Evolutionary conservation across 208 protist genomes (phyloP).

Genomic region (Acanthamoeba royreba): DNA sequence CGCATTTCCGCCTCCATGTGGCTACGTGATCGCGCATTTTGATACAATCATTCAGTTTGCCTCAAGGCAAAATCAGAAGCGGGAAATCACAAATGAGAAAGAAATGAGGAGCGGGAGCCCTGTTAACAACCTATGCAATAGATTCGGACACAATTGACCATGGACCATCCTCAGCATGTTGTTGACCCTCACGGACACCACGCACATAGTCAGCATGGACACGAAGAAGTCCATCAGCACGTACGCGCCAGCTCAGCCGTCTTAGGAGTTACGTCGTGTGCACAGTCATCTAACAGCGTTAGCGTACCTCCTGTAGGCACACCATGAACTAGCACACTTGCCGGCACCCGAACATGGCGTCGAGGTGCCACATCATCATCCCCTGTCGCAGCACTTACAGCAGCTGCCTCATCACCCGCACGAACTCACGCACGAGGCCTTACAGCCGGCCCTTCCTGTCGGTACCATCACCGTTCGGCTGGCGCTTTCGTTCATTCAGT

Average conservation of each 20-base stretch:
- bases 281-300: background rate
- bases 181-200: no score
- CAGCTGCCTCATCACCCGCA: background rate
- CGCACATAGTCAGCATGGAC: background rate
- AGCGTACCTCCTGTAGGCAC: background rate
- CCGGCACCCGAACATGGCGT: background rate
- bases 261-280: background rate
- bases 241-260: background rate
- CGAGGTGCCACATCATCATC: background rate
- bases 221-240: background rate
- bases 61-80: no score
- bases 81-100: background rate
- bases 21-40: no score
- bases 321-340: background rate
- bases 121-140: background rate
- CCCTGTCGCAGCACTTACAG: background rate
- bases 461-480: background rate
- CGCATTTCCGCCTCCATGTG: background rate
- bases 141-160: background rate
- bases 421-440: background rate
- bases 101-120: background rate
- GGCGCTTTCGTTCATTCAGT: no score
- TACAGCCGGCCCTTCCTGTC: background rate
- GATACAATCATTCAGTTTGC: no score
- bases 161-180: background rate